Percentiles rank a stretch among this genome's conserved stretches.
phyloP scores from a whole-genome alignment of 2,329 filamentous ascomycete genomes.

The Aureobasidium sp. region DNA sequence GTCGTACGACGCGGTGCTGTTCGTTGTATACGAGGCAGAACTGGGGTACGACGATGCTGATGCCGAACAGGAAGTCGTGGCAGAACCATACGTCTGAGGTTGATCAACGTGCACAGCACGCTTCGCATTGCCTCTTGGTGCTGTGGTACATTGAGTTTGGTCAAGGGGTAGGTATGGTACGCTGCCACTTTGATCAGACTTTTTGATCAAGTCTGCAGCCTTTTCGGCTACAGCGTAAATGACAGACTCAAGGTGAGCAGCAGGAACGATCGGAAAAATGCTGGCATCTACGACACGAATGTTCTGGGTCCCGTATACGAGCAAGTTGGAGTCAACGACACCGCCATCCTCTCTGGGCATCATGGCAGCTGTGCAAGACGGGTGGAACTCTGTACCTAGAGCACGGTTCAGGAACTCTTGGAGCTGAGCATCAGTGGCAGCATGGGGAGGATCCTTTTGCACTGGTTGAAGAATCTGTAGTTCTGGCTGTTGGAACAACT shows the following conservation, averaged over 20 bases:
- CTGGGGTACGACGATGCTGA: background rate
- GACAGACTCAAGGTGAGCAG: slow-evolving; percentile 16
- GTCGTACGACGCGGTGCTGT: background rate
- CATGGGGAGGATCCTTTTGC: slow-evolving; percentile 20
- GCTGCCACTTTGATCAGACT: background rate
- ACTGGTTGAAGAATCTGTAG: slow-evolving; percentile 21
- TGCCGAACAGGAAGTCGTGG: background rate
- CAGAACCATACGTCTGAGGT: background rate
- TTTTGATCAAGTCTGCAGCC: slow-evolving; percentile 19
- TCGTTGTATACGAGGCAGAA: background rate
- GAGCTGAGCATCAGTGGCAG: slow-evolving; percentile 22
- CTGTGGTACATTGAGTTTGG: slow-evolving; percentile 13
- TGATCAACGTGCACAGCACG: background rate
- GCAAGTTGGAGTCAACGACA: slow-evolving; percentile 36
- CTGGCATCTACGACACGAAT: slow-evolving; percentile 37
- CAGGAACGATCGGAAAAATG: slow-evolving; percentile 34
- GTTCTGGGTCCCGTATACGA: slow-evolving; percentile 34
- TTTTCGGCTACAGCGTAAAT: slow-evolving; percentile 19
- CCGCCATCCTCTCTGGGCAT: slow-evolving; percentile 36
- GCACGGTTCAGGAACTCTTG: slow-evolving; percentile 21
- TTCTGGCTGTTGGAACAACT: slow-evolving; percentile 19
- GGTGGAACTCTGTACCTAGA: slow-evolving; percentile 29
- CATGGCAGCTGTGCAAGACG: slow-evolving; percentile 40
- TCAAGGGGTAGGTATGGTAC: slow-evolving; percentile 11
- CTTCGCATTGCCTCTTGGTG: background rate